Base-by-base conservation (phyloP, 495 filamentous ascomycete species). In the Evernia prunastri region DNA sequence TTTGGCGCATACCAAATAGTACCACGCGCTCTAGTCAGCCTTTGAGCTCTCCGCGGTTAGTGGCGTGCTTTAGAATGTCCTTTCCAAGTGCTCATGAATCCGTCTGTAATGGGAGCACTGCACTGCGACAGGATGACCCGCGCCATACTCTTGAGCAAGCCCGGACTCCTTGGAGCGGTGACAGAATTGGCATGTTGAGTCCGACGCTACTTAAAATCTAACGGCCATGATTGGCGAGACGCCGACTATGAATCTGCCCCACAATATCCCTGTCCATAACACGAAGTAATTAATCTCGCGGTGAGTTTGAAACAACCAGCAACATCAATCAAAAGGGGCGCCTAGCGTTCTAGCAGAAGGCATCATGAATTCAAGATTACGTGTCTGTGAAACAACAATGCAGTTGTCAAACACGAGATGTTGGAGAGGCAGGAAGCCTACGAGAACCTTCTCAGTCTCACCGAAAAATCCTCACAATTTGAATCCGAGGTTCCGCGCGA, bases 401-500 rank as follows among this genome's bases (percentile, higher is more conserved):
- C 27, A 33, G 10, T 54, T 18, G n/a, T 43, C 37, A 47, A 43
- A 57, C 20, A 33, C 37, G 53, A 31, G 29, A 43, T 27, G 27
- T 57, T 33, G 40, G 61, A 63, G 29, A 47, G 20, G 29, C 12
- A 45, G 8, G n/a, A 47, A 33, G 12, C 23, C 36, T 27, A 27
- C 23, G 23, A 49, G 23, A 23, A n/a, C n/a, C n/a, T n/a, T n/a
- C n/a, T n/a, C n/a, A n/a, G n/a, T n/a, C n/a, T n/a, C n/a, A n/a
- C n/a, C n/a, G n/a, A 31, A 13, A 37, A 25, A 35, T 20, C 18
- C 13, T 17, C 33, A 31, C n/a, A 29, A 47, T 7, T 35, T 9
- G 23, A 56, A 56, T 39, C 47, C 23, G 60, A 62, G 47, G 49
- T 49, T 33, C 35, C 35, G n/a, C 29, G 47, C 47, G 47, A 35